These are phyloP conservation scores for Cryptococcus jaspeensis DNA, from an alignment of 1,284 basidiomycete species.

Conservation along the genomic window DNA sequence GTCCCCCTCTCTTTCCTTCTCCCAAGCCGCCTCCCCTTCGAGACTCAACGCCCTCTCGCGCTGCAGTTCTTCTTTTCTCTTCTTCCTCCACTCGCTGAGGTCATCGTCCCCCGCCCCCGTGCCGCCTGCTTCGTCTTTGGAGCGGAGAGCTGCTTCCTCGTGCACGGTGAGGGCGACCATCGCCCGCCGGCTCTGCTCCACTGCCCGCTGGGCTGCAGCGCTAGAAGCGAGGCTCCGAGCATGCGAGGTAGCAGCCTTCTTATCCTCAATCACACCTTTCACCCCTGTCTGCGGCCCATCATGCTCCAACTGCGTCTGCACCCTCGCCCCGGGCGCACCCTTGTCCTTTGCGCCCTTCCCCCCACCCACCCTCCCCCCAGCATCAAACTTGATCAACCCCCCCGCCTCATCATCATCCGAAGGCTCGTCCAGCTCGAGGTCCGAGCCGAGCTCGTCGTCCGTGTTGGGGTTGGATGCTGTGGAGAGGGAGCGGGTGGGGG, in stretches of 20 bases:
- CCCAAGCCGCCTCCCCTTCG: conserved; percentile 8
- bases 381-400: no score
- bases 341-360: not conserved
- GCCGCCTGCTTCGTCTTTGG: conserved; percentile 9
- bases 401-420: conserved; percentile 3
- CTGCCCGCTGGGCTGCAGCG: conserved; percentile 2
- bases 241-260: conserved; percentile 13
- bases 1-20: conserved; percentile 6
- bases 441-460: conserved; percentile 41
- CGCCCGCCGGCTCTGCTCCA: conserved; percentile 12
- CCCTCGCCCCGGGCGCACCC: not conserved
- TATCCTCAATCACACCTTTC: conserved; percentile 47
- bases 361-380: not conserved
- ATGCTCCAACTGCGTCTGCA: conserved; percentile 5
- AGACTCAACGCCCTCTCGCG: conserved; percentile 5
- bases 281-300: conserved; percentile 42
- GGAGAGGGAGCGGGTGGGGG: conserved; percentile 27
- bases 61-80: conserved; percentile 15
- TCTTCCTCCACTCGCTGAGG: conserved; percentile 8
- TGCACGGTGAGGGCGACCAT: conserved; percentile 30
- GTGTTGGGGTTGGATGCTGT: conserved; percentile 24
- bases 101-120: conserved; percentile 20
- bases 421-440: conserved; percentile 4
- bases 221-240: not conserved
- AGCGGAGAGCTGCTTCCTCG: conserved; percentile 28